Conservation (phyloP, 106 monocot genomes). For the Apostasia ramifera region DNA sequence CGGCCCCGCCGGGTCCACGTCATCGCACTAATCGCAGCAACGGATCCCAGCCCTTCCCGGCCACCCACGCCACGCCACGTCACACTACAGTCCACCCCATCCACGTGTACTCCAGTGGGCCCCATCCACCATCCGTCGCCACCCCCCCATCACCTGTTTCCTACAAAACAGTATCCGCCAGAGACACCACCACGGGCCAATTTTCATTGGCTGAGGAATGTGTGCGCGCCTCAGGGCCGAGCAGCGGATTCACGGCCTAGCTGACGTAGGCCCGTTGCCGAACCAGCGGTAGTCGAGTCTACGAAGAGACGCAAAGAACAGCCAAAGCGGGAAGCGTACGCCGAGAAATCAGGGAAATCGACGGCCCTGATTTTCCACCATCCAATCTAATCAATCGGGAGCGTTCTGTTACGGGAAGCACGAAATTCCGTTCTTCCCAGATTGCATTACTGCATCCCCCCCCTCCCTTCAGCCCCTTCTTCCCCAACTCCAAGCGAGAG, state of each 20-base stretch:
- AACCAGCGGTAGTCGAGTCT: not conserved
- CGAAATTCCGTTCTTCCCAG: not conserved
- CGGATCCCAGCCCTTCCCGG: not conserved
- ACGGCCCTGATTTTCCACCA: not conserved
- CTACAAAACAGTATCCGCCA: too few relatives aligned
- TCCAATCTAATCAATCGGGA: not conserved
- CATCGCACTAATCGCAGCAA: not conserved
- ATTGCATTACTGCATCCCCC: not conserved
- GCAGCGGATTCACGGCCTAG: constrained; percentile 1
- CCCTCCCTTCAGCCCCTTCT: not conserved
- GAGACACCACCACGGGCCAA: too few relatives aligned
- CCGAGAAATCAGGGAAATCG: not conserved
- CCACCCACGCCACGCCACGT: too few relatives aligned
- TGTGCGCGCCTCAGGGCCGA: not conserved
- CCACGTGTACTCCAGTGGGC: too few relatives aligned
- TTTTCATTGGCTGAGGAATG: too few relatives aligned
- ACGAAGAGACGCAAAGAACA: constrained; percentile 12
- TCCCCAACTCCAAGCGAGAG: not conserved
- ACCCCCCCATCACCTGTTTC: too few relatives aligned
- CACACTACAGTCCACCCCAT: too few relatives aligned
- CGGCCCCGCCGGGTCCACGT: not conserved
- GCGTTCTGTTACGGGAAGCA: not conserved
- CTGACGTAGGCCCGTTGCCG: not conserved
- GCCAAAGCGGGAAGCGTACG: constrained; percentile 7
- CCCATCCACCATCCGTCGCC: too few relatives aligned